These are phyloP conservation scores for Saccharomyces hybrid DNA, from an alignment of 1,139 yeast genomes.

Conservation along the genomic window DNA sequence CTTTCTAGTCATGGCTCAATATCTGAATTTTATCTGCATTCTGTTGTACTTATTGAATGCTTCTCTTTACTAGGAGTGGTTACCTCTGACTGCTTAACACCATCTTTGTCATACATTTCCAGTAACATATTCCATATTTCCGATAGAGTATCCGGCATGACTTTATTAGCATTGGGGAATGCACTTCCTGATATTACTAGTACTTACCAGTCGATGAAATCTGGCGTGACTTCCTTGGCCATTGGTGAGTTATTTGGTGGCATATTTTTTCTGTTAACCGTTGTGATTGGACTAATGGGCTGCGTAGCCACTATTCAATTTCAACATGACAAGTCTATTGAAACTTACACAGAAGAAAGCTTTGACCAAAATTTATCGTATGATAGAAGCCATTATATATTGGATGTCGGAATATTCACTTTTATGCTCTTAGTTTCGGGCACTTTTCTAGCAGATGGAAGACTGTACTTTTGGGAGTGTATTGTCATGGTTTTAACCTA, in stretches of 20 bases:
- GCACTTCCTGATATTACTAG: slow-evolving; percentile 87
- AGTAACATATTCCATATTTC: slow-evolving; percentile 45
- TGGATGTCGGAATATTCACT: slow-evolving; percentile 21
- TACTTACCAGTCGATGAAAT: slow-evolving; percentile 70
- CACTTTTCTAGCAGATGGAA: slow-evolving; percentile 19
- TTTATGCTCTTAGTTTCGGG: slow-evolving; percentile 14
- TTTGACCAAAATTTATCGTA: slow-evolving; percentile 7
- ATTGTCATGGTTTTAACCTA: slow-evolving; percentile 18
- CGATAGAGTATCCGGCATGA: slow-evolving; percentile 79
- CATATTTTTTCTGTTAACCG: slow-evolving; percentile 26
- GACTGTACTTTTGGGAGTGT: slow-evolving; percentile 22
- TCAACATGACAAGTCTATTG: slow-evolving; percentile 5
- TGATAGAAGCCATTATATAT: slow-evolving; percentile 18
- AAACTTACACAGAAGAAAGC: neutral
- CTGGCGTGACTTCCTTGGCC: slow-evolving; percentile 67
- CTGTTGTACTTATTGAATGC: slow-evolving; percentile 17
- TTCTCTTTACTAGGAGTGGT: slow-evolving; percentile 26
- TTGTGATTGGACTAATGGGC: slow-evolving; percentile 27
- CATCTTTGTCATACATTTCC: slow-evolving; percentile 27
- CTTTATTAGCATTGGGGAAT: slow-evolving; percentile 83
- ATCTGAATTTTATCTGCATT: slow-evolving; percentile 12
- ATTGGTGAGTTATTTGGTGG: slow-evolving; percentile 86
- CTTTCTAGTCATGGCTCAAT: neutral
- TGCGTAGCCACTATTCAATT: slow-evolving; percentile 18
- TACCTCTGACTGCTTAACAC: slow-evolving; percentile 29